phyloP scores from a whole-genome alignment of 108 stramenopile genomes.

The Bacterosira constricta region DNA sequence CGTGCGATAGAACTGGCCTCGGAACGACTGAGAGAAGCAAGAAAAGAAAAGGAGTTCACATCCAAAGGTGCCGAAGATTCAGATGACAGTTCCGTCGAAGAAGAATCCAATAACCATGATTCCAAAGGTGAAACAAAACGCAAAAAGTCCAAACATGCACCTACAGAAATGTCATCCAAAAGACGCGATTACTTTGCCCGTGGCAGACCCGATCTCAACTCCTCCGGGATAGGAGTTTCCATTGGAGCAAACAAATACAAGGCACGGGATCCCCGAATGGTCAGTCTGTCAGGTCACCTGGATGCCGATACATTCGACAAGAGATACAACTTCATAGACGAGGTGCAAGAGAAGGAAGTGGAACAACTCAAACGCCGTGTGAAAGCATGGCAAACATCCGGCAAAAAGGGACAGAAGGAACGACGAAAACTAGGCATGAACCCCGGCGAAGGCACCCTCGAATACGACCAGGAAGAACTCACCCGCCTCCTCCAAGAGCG shows the following conservation, averaged over 20 bases:
- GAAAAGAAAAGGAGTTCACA: background rate
- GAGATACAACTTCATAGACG: slow-evolving; percentile 77
- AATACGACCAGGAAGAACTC: slow-evolving; percentile 72
- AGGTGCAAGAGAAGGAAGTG: slow-evolving; percentile 81
- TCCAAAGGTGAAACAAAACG: slow-evolving; percentile 2
- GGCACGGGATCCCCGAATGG: slow-evolving; percentile 80
- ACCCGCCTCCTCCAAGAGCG: slow-evolving; percentile 64
- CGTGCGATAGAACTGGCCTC: slow-evolving; percentile 48
- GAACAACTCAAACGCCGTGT: slow-evolving; percentile 58
- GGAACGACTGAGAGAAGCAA: slow-evolving; percentile 19
- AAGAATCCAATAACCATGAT: background rate
- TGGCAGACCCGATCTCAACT: slow-evolving; percentile 66
- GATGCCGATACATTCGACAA: slow-evolving; percentile 77
- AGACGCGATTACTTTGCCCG: slow-evolving; percentile 70
- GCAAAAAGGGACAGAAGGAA: slow-evolving; percentile 74
- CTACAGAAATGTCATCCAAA: slow-evolving; percentile 83
- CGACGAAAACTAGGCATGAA: slow-evolving; percentile 63
- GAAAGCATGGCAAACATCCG: slow-evolving; percentile 65
- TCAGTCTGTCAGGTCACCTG: slow-evolving; percentile 69
- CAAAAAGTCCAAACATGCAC: slow-evolving; percentile 75
- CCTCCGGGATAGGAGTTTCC: slow-evolving; percentile 80
- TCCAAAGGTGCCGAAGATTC: background rate
- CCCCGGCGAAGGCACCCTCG: slow-evolving; percentile 34
- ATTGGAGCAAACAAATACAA: slow-evolving; percentile 86
- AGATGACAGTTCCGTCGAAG: slow-evolving; percentile 9